phyloP scores from a whole-genome alignment of 805 yeast species.

The Barnettozyma vustinii region DNA sequence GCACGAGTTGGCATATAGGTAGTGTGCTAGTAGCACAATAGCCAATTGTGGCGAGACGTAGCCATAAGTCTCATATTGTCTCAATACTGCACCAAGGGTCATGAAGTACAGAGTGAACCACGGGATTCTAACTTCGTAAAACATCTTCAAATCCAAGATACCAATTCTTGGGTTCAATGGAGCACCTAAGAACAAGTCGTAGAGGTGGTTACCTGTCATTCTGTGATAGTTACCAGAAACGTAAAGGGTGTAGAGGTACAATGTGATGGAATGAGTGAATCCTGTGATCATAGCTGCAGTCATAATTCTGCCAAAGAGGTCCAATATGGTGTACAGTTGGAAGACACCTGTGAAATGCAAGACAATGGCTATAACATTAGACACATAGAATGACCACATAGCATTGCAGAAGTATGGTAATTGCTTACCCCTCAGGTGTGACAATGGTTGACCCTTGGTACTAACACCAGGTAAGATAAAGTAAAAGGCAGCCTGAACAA shows the following conservation, averaged over 20 bases:
- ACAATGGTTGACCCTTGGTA: constrained; percentile 92
- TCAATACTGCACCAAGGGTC: constrained; percentile 65
- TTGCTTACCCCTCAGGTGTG: constrained; percentile 72
- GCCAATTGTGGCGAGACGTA: constrained; percentile 69
- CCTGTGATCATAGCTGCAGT: constrained; percentile 84
- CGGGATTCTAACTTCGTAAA: constrained; percentile 94
- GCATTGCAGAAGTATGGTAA: constrained; percentile 94
- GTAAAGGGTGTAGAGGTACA: constrained; percentile 63
- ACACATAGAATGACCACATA: constrained; percentile 71
- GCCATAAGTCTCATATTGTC: constrained; percentile 81
- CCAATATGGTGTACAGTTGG: constrained; percentile 69
- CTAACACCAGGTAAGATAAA: constrained; percentile 86
- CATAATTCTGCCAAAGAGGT: constrained; percentile 88
- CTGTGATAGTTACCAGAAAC: constrained; percentile 76
- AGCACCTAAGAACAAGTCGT: constrained; percentile 96
- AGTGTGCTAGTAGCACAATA: constrained; percentile 76
- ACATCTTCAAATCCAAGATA: constrained; percentile 89
- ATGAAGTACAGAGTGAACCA: constrained; percentile 89
- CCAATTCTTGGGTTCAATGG: constrained; percentile 96
- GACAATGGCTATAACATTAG: constrained; percentile 49
- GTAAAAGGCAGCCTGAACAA: constrained; percentile 68
- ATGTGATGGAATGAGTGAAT: constrained; percentile 54
- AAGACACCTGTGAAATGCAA: constrained; percentile 74
- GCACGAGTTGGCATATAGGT: constrained; percentile 94
- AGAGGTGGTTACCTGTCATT: constrained; percentile 86